phyloP scores from a whole-genome alignment of 345 rosid species.

The Physaria fendleri region DNA sequence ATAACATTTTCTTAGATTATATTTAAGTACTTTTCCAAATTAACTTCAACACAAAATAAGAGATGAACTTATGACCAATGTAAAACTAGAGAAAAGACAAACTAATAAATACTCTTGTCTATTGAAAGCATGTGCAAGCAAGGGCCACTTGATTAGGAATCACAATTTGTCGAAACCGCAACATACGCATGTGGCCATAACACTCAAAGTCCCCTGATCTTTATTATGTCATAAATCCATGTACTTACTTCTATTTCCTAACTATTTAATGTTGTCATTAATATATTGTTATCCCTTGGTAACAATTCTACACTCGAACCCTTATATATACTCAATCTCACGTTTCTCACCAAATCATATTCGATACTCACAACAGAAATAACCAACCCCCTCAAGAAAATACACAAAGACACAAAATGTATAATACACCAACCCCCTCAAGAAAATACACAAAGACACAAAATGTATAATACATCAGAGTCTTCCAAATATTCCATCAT shows the following conservation, averaged over 20 bases:
- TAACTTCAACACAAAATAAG: background rate
- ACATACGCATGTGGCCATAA: constrained; percentile 60
- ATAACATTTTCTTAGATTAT: background rate
- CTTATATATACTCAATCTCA: constrained; percentile 16
- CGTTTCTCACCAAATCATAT: background rate
- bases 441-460: background rate
- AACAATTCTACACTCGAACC: constrained; percentile 2
- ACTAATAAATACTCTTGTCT: constrained; percentile 20
- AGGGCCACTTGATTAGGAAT: constrained; percentile 30
- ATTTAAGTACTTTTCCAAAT: no score
- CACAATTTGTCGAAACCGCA: constrained; percentile 36
- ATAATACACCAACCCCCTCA: constrained; percentile 11
- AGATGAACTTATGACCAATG: constrained; percentile 1
- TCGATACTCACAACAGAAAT: constrained; percentile 14
- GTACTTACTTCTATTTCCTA: background rate
- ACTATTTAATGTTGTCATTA: background rate
- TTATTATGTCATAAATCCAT: constrained; percentile 15
- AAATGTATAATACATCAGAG: constrained; percentile 15
- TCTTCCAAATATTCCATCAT: constrained; percentile 8
- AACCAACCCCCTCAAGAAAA: constrained; percentile 4
- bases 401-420: constrained; percentile 8
- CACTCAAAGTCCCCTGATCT: constrained; percentile 27
- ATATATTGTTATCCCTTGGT: background rate
- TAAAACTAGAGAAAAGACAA: constrained; percentile 18
- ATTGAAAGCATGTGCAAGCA: constrained; percentile 42